A percentile compares a stretch with the other conserved stretches of the same genome.
phyloP scores from a whole-genome alignment of 192 early-diverging fungal species.

The Phlyctochytrium arcticum region DNA sequence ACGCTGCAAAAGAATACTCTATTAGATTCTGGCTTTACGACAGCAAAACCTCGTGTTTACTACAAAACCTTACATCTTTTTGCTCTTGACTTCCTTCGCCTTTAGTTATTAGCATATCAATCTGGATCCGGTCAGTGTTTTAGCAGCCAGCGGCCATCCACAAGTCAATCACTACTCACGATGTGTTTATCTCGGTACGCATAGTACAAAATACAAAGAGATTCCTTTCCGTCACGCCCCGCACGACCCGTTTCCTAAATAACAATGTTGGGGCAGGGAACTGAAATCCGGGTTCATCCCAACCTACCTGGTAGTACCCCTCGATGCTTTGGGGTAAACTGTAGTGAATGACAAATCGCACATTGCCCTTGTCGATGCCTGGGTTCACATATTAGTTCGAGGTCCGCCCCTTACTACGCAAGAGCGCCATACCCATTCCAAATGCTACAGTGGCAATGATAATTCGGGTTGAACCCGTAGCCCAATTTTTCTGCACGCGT shows the following conservation, averaged over 20 bases:
- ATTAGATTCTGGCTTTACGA: neutral
- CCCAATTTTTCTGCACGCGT: constrained; percentile 81
- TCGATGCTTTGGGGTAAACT: constrained; percentile 85
- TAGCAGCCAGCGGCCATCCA: neutral
- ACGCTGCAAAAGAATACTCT: constrained; percentile 33
- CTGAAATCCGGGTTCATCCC: neutral
- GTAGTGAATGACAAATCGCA: constrained; percentile 93
- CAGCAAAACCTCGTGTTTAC: neutral
- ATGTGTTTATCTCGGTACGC: constrained; percentile 66
- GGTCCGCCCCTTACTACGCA: neutral
- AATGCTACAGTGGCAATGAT: constrained; percentile 97
- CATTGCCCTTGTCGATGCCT: constrained; percentile 90
- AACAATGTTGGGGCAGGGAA: neutral
- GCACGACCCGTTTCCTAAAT: constrained; percentile 93
- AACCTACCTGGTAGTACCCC: constrained; percentile 86
- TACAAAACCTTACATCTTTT: constrained; percentile 61
- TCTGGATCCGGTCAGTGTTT: constrained; percentile 4
- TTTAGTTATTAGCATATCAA: constrained; percentile 74
- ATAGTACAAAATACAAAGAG: constrained; percentile 84
- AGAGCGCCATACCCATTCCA: constrained; percentile 75
- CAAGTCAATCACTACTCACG: constrained; percentile 10
- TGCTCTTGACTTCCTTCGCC: constrained; percentile 78
- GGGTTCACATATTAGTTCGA: neutral
- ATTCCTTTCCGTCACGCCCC: constrained; percentile 84
- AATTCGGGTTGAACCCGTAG: constrained; percentile 62